A percentile compares a stretch with the other conserved stretches of the same genome.
phyloP scores from a whole-genome alignment of 352 stramenopile species.

The Phytopythium montanum region DNA sequence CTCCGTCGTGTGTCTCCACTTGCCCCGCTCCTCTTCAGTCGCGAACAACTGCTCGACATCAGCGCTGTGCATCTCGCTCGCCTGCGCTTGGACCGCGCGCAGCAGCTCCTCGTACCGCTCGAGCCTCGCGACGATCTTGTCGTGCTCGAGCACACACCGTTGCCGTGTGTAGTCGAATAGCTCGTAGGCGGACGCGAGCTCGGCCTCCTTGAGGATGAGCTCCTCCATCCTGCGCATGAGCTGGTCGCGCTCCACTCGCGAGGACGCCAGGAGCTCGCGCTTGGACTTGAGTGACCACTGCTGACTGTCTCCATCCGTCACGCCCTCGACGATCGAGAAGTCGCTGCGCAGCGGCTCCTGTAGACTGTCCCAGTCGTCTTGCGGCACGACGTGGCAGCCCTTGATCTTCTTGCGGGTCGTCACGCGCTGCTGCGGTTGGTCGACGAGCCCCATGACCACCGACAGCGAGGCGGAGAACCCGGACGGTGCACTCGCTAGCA shows the following conservation, averaged over 20 bases:
- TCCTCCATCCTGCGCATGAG: conserved; percentile 61
- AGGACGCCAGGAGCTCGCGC: conserved; percentile 29
- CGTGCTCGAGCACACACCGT: conserved; percentile 37
- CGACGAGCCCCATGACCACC: conserved; percentile 1
- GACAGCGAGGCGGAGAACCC: neutral
- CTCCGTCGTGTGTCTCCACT: conserved; percentile 41
- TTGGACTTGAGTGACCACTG: conserved; percentile 7
- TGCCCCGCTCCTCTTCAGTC: conserved; percentile 29
- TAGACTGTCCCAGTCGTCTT: conserved; percentile 28
- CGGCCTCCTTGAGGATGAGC: conserved; percentile 57
- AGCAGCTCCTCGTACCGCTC: conserved; percentile 41
- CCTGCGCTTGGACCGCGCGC: conserved; percentile 20
- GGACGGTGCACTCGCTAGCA: neutral
- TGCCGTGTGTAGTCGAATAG: conserved; percentile 53
- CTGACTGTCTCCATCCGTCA: neutral
- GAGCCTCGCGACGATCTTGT: conserved; percentile 44
- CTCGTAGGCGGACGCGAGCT: conserved; percentile 54
- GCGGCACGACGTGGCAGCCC: conserved; percentile 40
- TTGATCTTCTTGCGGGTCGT: conserved; percentile 34
- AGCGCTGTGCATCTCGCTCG: conserved; percentile 8
- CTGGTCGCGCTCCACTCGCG: conserved; percentile 42
- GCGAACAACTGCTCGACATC: conserved; percentile 20
- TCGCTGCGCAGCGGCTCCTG: conserved; percentile 22
- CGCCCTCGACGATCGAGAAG: conserved; percentile 2
- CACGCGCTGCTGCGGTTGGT: conserved; percentile 1